Base-by-base conservation (phyloP, 805 yeast species). In the Saccharomyces mikatae region DNA sequence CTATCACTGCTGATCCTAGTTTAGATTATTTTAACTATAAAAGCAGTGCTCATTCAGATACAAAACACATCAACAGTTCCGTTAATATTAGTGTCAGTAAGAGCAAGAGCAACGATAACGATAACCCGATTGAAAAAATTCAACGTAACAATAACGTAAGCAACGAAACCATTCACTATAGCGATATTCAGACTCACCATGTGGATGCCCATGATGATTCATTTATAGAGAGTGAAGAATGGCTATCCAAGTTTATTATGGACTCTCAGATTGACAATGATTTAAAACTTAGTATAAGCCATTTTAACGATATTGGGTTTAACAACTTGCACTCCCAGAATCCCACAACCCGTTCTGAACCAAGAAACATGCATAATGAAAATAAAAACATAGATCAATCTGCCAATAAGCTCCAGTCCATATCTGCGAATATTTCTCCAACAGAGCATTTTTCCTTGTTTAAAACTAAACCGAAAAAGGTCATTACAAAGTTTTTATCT, bases 181-280 rank as follows among this genome's bases (percentile, higher is more conserved):
- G 24, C 9, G 44, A 17, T 9, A 17, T 17, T 17, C 44, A 36
- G 4, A 11, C 24, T 9, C 22, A 36, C 9, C 41, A n/a, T 9
- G 41, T 17, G 21, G 21, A 14, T 32, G 41, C 21, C 17, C 44
- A 36, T 36, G 44, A 36, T n/a, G 24, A 36, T 11, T 17, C 44
- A 17, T 17, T 36, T 11, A 36, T 36, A 36, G 44, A 36, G 17
- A 36, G 59, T 48, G 64, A 59, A 41, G 58, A 81, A 55, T 85
- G 92, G 91, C 71, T 87, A 14, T 77, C 81, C 31, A 89, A 85
- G 58, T 84, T 87, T 60, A 80, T 86, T 50, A 21, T 49, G 17
- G 48, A 54, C 28, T 46, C 50, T 2, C 46, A 46, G 21, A 47
- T 29, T 32, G 13, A 41, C 22, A 32, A 31, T 31, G 79, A 81